These are phyloP conservation scores for Laguncularia racemosa DNA, from an alignment of 345 rosid genomes.

Conservation along the genomic window DNA sequence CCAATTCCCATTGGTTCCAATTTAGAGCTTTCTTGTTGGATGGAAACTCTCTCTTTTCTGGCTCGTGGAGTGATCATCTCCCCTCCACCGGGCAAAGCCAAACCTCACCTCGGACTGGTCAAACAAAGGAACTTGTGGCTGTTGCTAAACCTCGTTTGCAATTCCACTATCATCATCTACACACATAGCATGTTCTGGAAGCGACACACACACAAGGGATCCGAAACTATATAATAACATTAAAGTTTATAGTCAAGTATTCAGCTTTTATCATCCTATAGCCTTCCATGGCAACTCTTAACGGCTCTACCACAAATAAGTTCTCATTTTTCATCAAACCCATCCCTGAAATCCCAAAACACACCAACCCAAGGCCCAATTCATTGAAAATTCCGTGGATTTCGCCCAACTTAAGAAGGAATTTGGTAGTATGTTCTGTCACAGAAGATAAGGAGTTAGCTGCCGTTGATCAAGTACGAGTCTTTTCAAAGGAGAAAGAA, in stretches of 20 bases:
- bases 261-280: neutral
- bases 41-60: too few relatives aligned
- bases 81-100: too few relatives aligned
- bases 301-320: conserved; percentile 11
- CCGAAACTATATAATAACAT: too few relatives aligned
- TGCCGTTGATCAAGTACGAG: conserved; percentile 12
- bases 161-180: too few relatives aligned
- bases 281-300: conserved; percentile 28
- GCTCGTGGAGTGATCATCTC: too few relatives aligned
- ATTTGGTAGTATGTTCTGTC: conserved; percentile 38
- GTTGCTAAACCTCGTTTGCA: too few relatives aligned
- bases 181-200: too few relatives aligned
- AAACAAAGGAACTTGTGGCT: conserved; percentile 11
- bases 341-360: conserved; percentile 7
- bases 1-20: too few relatives aligned
- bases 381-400: conserved; percentile 7
- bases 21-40: too few relatives aligned
- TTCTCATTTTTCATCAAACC: conserved; percentile 9
- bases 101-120: neutral
- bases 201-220: too few relatives aligned
- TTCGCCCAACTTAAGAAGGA: conserved; percentile 14
- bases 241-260: too few relatives aligned
- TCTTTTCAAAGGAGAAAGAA: conserved; percentile 13
- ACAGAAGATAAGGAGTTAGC: conserved; percentile 45
- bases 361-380: neutral